Evolutionary conservation across 257 asterid species (phyloP).

Genomic region (Penstemon eatonii): DNA sequence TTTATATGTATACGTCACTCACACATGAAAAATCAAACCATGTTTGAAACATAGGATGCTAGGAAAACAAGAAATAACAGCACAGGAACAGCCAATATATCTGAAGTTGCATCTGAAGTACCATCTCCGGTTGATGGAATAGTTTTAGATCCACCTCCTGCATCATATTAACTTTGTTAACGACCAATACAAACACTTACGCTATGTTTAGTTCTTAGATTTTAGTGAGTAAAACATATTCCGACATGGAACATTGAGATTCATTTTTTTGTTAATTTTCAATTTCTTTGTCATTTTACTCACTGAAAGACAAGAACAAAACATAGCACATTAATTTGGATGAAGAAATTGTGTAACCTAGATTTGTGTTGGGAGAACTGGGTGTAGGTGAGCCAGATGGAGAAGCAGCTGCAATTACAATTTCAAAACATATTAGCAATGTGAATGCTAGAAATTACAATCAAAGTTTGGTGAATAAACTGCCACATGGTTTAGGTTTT

Average conservation of each 20-base stretch:
- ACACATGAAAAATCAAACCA: too few relatives aligned
- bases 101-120: constrained; percentile 32
- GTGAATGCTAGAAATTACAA: too few relatives aligned
- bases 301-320: neutral
- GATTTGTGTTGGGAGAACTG: constrained; percentile 22
- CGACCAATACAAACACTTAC: neutral
- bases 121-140: constrained; percentile 36
- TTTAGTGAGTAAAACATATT: neutral
- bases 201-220: neutral
- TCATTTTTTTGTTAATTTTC: neutral
- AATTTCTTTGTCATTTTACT: neutral
- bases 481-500: too few relatives aligned
- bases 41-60: constrained; percentile 24
- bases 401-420: constrained; percentile 27
- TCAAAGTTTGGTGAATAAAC: too few relatives aligned
- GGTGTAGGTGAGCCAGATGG: constrained; percentile 34
- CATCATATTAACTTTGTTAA: neutral
- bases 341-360: constrained; percentile 24
- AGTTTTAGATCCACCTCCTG: constrained; percentile 38
- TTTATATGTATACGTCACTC: too few relatives aligned
- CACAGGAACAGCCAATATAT: constrained; percentile 16
- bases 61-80: constrained; percentile 18
- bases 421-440: neutral
- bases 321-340: neutral
- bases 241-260: neutral